These are phyloP conservation scores for Fusarium falciforme DNA, from an alignment of 2,329 filamentous ascomycete genomes.

Conservation along the genomic window DNA sequence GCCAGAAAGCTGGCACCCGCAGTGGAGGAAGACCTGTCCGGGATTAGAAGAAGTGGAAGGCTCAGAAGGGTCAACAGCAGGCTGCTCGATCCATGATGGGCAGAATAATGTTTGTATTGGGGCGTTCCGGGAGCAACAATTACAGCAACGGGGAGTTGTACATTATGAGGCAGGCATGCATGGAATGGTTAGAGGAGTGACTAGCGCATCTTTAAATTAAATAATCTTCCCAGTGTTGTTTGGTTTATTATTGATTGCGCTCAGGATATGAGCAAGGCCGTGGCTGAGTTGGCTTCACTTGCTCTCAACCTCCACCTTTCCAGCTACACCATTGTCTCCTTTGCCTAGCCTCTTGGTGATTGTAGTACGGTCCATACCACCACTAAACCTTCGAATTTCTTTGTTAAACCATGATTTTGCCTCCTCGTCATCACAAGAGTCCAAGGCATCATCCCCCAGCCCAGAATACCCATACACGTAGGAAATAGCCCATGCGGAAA, in stretches of 20 bases:
- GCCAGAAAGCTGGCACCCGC: slow-evolving; percentile 14
- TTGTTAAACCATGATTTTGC: too few species aligned
- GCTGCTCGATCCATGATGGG: slow-evolving; percentile 38
- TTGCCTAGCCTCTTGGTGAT: too few species aligned
- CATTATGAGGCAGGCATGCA: not conserved
- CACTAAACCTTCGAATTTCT: too few species aligned
- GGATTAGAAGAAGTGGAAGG: slow-evolving; percentile 50
- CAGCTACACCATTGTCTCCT: too few species aligned
- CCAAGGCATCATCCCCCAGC: too few species aligned
- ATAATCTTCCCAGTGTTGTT: not conserved
- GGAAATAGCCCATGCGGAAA: too few species aligned
- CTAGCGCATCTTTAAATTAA: not conserved
- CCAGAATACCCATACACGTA: too few species aligned
- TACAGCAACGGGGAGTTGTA: slow-evolving; percentile 19
- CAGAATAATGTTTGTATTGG: not conserved
- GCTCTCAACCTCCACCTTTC: not conserved
- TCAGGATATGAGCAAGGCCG: not conserved
- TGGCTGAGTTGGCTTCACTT: not conserved
- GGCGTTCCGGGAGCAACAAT: slow-evolving; percentile 7
- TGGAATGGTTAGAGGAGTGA: slow-evolving; percentile 7
- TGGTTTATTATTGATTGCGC: not conserved
- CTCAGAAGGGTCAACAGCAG: slow-evolving; percentile 49
- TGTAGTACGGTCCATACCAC: too few species aligned
- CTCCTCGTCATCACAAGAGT: too few species aligned
- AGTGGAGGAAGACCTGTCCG: slow-evolving; percentile 34